A percentile compares a stretch with the other conserved stretches of the same genome.
phyloP scores from a whole-genome alignment of 306 rosid genomes.

The Sophora flavescens region DNA sequence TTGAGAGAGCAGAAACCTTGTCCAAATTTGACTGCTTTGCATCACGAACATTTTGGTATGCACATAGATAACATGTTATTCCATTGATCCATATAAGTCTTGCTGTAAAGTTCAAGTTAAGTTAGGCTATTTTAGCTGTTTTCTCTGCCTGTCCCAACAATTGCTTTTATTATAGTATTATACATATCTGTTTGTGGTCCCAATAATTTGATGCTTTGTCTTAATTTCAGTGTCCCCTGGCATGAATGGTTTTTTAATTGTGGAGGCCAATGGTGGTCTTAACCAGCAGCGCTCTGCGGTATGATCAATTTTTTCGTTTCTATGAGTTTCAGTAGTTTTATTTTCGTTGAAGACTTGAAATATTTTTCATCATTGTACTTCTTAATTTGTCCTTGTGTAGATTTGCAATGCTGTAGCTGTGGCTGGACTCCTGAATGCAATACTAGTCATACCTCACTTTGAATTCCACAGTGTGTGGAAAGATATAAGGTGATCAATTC shows the following conservation, averaged over 20 bases:
- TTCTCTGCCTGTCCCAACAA: slow-evolving; percentile 9
- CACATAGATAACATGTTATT: not conserved
- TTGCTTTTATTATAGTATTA: not conserved
- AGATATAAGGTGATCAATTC: slow-evolving; percentile 77
- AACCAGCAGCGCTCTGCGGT: slow-evolving; percentile 98
- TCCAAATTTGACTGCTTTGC: slow-evolving; percentile 69
- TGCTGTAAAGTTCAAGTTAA: not conserved
- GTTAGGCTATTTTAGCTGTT: slow-evolving; percentile 14
- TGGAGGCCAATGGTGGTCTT: slow-evolving; percentile 98
- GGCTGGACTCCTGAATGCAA: slow-evolving; percentile 92
- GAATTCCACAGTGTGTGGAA: slow-evolving; percentile 94
- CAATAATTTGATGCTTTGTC: slow-evolving; percentile 25
- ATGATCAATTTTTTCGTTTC: slow-evolving; percentile 30
- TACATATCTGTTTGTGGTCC: not conserved
- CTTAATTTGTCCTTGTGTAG: slow-evolving; percentile 51
- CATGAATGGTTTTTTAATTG: slow-evolving; percentile 75
- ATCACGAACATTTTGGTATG: slow-evolving; percentile 65
- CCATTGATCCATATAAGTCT: not conserved
- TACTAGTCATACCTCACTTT: slow-evolving; percentile 83
- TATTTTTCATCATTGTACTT: slow-evolving; percentile 27
- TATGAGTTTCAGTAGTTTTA: slow-evolving; percentile 10
- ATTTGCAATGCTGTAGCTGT: slow-evolving; percentile 98
- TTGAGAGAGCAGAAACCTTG: slow-evolving; percentile 87
- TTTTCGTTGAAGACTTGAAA: not conserved
- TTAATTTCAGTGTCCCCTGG: slow-evolving; percentile 68